These are phyloP conservation scores for Recurvomyces mirabilis DNA, from an alignment of 495 filamentous ascomycete genomes.

Conservation along the genomic window DNA sequence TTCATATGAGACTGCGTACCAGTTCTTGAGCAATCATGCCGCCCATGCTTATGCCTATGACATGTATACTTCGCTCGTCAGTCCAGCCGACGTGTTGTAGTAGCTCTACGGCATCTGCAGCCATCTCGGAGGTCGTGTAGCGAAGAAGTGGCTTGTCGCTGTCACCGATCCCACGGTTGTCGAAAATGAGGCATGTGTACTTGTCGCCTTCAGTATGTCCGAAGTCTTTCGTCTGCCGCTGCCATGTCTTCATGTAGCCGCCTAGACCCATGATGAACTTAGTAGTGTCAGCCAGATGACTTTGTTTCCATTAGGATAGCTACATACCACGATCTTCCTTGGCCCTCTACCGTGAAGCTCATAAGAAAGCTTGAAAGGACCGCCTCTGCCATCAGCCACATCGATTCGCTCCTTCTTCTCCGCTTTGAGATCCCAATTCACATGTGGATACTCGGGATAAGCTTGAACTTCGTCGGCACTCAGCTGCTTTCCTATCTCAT, in stretches of 20 bases:
- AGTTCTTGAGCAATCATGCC: constrained; percentile 87
- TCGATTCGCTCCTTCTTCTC: constrained; percentile 43
- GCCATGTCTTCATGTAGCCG: constrained; percentile 44
- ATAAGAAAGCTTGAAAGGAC: constrained; percentile 59
- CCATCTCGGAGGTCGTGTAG: constrained; percentile 68
- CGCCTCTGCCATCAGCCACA: constrained; percentile 54
- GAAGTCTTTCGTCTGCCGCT: constrained; percentile 66
- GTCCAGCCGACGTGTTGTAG: constrained; percentile 61
- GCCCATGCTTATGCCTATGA: constrained; percentile 66
- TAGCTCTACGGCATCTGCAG: constrained; percentile 57
- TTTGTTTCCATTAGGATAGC: background rate
- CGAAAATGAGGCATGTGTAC: constrained; percentile 62
- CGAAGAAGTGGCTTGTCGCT: constrained; percentile 61
- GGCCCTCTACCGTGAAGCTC: constrained; percentile 70
- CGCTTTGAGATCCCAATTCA: constrained; percentile 55
- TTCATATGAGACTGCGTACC: constrained; percentile 28
- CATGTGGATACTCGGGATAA: constrained; percentile 40
- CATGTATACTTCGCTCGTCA: constrained; percentile 45
- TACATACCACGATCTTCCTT: constrained; percentile 50
- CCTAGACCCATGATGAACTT: constrained; percentile 37
- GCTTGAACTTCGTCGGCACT: constrained; percentile 35
- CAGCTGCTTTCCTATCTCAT: constrained; percentile 24
- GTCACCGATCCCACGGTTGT: constrained; percentile 70
- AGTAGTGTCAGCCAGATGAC: background rate
- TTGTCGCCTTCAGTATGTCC: constrained; percentile 54